A percentile compares a stretch with the other conserved stretches of the same genome.
Evolutionary conservation across 2,329 filamentous ascomycete genomes (phyloP).

Genomic region (Claviceps purpurea): DNA sequence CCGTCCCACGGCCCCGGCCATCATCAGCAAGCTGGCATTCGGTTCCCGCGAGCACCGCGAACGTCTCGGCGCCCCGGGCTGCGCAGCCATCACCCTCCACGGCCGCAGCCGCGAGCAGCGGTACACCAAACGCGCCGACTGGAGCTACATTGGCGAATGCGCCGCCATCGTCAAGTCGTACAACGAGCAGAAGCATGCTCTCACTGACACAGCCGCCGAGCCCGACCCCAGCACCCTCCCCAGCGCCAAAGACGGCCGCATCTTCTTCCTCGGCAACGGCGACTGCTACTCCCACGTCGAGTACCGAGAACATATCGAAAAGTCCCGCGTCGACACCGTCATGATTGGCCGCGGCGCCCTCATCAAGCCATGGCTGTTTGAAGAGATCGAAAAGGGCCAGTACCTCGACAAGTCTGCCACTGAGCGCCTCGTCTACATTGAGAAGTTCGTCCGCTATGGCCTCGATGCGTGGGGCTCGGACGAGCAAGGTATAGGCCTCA

Average conservation of each 20-base stretch:
- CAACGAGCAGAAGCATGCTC: constrained; percentile 50
- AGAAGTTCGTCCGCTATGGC: constrained; percentile 82
- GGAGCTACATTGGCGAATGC: constrained; percentile 86
- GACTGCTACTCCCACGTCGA: constrained; percentile 91
- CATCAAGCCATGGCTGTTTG: constrained; percentile 97
- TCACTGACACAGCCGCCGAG: constrained; percentile 66
- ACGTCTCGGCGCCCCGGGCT: constrained; percentile 62
- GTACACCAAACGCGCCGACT: constrained; percentile 86
- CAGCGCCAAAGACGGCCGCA: constrained; percentile 49
- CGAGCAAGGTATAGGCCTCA: constrained; percentile 83
- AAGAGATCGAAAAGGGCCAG: constrained; percentile 83
- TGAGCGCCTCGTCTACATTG: constrained; percentile 73
- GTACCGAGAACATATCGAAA: constrained; percentile 64
- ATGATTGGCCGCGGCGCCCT: constrained; percentile 96
- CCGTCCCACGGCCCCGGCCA: constrained; percentile 64
- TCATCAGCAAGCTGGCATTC: constrained; percentile 71
- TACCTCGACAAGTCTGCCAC: constrained; percentile 90
- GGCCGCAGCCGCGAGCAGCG: constrained; percentile 87
- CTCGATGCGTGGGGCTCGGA: constrained; percentile 93
- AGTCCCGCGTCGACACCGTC: constrained; percentile 75
- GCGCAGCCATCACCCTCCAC: constrained; percentile 91
- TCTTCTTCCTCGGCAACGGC: constrained; percentile 92
- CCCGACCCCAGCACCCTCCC: constrained; percentile 62
- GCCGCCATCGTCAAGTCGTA: constrained; percentile 71
- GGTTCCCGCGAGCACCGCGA: constrained; percentile 61